Evolutionary conservation across 805 yeast genomes (phyloP).

Genomic region (Geotrichum ghanense): DNA sequence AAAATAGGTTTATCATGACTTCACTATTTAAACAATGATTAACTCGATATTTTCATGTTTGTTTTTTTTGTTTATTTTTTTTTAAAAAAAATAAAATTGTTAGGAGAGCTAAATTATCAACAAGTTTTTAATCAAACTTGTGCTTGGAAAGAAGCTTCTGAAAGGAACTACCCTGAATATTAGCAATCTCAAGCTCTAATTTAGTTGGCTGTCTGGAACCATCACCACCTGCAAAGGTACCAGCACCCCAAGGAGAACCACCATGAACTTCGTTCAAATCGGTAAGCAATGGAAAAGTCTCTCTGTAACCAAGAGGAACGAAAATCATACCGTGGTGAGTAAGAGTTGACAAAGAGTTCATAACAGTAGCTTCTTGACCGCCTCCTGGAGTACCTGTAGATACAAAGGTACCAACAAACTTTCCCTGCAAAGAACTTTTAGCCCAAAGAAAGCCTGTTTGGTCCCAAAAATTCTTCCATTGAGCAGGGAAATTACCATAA

Average conservation of each 20-base stretch:
- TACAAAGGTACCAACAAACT: slow-evolving; percentile 60
- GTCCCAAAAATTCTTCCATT: slow-evolving; percentile 63
- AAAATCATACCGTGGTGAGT: slow-evolving; percentile 65
- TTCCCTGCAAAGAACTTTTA: slow-evolving; percentile 51
- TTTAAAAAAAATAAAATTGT: too few species aligned
- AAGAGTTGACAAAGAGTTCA: slow-evolving; percentile 42
- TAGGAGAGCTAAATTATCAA: too few species aligned
- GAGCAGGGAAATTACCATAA: slow-evolving; percentile 61
- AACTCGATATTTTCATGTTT: too few species aligned
- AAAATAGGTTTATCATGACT: too few species aligned
- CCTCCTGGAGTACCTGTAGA: slow-evolving; percentile 63
- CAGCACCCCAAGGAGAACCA: slow-evolving; percentile 84
- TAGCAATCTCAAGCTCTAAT: slow-evolving; percentile 55
- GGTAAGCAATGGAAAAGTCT: slow-evolving; percentile 43
- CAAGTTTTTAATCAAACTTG: not conserved
- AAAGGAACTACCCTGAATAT: slow-evolving; percentile 57
- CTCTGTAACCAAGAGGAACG: slow-evolving; percentile 62
- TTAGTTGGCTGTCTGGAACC: slow-evolving; percentile 61
- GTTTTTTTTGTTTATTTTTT: too few species aligned
- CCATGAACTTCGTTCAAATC: slow-evolving; percentile 64
- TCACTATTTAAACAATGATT: too few species aligned
- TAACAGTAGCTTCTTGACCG: slow-evolving; percentile 60
- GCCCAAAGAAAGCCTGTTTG: slow-evolving; percentile 67
- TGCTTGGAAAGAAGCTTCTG: slow-evolving; percentile 30
- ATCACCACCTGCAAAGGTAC: slow-evolving; percentile 62